Evolutionary conservation across 305 asterid species (phyloP).

Genomic region (Fraxinus xanthoxyloides): DNA sequence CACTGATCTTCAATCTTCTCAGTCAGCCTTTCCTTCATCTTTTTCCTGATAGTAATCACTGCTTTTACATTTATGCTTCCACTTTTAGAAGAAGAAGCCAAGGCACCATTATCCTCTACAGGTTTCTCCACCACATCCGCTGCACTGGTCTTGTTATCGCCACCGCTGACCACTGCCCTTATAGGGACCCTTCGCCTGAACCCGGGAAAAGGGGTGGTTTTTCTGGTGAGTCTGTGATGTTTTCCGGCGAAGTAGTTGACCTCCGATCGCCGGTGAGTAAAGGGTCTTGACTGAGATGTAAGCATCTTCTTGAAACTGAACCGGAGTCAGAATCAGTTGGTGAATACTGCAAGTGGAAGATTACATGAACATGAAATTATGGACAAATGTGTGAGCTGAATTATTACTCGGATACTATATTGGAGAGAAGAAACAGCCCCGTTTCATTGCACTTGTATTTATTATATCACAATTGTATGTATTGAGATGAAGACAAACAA

Average conservation of each 20-base stretch:
- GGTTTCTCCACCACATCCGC: slow-evolving; percentile 39
- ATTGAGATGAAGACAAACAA: background rate
- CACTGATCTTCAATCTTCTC: slow-evolving; percentile 75
- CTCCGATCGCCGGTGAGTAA: slow-evolving; percentile 43
- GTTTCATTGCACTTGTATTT: background rate
- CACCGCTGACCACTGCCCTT: slow-evolving; percentile 72
- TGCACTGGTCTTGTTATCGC: slow-evolving; percentile 45
- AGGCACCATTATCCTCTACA: slow-evolving; percentile 33
- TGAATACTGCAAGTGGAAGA: background rate
- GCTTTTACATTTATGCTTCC: slow-evolving; percentile 61
- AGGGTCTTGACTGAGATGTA: slow-evolving; percentile 55
- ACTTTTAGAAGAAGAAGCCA: slow-evolving; percentile 28
- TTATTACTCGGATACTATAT: background rate
- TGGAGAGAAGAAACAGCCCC: background rate
- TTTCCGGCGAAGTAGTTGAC: slow-evolving; percentile 26
- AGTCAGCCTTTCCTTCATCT: slow-evolving; percentile 58
- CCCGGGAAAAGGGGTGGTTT: background rate
- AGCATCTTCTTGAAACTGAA: slow-evolving; percentile 31
- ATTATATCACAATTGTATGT: background rate
- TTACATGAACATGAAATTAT: background rate
- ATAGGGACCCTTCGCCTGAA: slow-evolving; percentile 20
- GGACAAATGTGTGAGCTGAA: background rate
- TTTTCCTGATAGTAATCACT: slow-evolving; percentile 73
- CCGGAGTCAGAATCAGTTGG: background rate
- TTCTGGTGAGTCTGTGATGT: slow-evolving; percentile 8